phyloP scores from a whole-genome alignment of 257 asterid species.

The Agastache rugosa region DNA sequence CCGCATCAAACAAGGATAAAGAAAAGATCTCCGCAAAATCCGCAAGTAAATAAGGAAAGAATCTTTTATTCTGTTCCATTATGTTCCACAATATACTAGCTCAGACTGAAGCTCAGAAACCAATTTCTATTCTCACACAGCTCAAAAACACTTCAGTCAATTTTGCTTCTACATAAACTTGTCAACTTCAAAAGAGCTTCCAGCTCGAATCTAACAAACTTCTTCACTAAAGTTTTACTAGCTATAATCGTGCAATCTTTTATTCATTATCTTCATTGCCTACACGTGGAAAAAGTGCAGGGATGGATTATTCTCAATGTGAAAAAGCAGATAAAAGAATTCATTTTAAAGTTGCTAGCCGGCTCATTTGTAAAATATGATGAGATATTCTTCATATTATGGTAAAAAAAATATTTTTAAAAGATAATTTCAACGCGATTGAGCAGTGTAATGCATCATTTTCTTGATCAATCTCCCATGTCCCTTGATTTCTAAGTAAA shows the following conservation, averaged over 20 bases:
- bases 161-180: too few relatives aligned
- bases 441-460: not conserved
- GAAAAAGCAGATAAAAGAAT: conserved; percentile 9
- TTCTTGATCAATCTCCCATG: not conserved
- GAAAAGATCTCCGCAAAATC: too few relatives aligned
- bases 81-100: too few relatives aligned
- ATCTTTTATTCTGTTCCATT: too few relatives aligned
- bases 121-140: too few relatives aligned
- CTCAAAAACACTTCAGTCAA: too few relatives aligned
- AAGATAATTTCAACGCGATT: not conserved
- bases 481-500: conserved; percentile 2
- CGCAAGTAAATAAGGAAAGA: too few relatives aligned
- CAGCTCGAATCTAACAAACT: too few relatives aligned
- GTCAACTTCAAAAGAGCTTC: too few relatives aligned
- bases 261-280: conserved; percentile 22
- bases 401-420: not conserved
- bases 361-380: not conserved
- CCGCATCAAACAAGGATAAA: too few relatives aligned
- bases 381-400: too few relatives aligned
- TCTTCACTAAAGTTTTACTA: conserved; percentile 24
- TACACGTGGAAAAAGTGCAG: conserved; percentile 23
- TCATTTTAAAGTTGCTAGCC: conserved; percentile 8
- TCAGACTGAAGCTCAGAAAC: too few relatives aligned
- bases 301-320: conserved; percentile 30
- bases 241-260: conserved; percentile 26